A percentile compares a stretch with the other conserved stretches of the same genome.
These are phyloP conservation scores for Nannochloropsis gaditana DNA, from an alignment of 108 stramenopile genomes.

Conservation along the genomic window DNA sequence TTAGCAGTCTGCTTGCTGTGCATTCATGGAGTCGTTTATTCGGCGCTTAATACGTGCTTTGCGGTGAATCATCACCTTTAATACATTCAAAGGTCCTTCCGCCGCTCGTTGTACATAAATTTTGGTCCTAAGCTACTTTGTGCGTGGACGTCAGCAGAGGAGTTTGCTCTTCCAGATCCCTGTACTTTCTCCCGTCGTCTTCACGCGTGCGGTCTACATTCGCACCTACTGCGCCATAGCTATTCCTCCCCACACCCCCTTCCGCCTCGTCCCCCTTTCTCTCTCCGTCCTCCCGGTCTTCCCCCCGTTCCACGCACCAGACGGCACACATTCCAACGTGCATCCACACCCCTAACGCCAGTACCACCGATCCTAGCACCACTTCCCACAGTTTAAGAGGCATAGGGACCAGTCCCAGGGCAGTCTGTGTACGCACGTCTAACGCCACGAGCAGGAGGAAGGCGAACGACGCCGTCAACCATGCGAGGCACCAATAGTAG, in stretches of 20 bases:
- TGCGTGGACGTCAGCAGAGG: neutral
- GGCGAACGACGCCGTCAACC: neutral
- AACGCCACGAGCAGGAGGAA: constrained; percentile 5
- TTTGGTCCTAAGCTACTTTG: no score
- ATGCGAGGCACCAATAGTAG: neutral
- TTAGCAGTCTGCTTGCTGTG: no score
- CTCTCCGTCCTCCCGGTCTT: neutral
- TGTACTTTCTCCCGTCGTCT: no score
- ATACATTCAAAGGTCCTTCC: no score
- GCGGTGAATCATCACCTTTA: no score
- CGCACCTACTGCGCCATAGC: neutral
- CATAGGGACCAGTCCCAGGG: neutral
- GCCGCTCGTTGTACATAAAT: no score
- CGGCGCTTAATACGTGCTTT: no score
- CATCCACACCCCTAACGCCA: neutral
- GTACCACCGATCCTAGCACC: neutral
- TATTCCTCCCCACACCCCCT: neutral
- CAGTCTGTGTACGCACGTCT: neutral
- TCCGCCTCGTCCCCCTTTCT: neutral
- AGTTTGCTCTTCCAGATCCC: neutral
- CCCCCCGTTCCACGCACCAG: neutral
- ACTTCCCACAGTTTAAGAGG: neutral
- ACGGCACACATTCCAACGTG: neutral
- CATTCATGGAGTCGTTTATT: no score
- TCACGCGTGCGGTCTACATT: neutral